Evolutionary conservation across 164 flowering plant genomes (phyloP), one percentile per base, ranked within the genome.

Genomic region (Dillenia suffruticosa): DNA sequence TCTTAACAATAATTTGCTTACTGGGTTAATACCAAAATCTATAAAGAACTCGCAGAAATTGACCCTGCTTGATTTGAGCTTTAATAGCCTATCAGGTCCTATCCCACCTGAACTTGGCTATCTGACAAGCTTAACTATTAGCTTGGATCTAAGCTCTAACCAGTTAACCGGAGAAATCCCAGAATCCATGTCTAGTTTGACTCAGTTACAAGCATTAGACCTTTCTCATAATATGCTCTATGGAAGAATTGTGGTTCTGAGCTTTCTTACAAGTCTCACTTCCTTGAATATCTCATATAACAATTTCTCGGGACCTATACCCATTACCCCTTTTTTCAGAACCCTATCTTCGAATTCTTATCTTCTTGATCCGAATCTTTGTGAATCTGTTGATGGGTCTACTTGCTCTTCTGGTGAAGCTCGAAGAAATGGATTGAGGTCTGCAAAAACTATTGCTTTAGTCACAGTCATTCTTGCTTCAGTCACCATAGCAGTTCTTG

Each of bases 231-330:
- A 95, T 46, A 58, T 71, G 77, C 76, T 95, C 7, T 44, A 66
- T 63, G 99, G 99, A 26, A 78, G 63, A 15, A 86, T 95, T 13
- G 61, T 70, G 19, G 78, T 86, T 67, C 63, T 95, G 40, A 78
- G 91, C 24, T 68, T 72, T 44, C 76, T 95, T 8, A 82, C 94
- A 0, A 92, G 97, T 62, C 94, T 92, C 43, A 72, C 97, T 61
- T 81, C 85, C 32, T 67, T 95, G 32, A 92, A 95, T 63, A 78
- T 95, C 55, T 95, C 99, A 8, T 84, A 32, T 73, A 95, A 92
- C 67, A 85, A 92, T 62, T 92, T 95, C 76, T 87, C 99, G 0
- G 99, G 99, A 46, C 92, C 94, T 14, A 83, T 90, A 15, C 97
- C 98, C 1, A 79, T 86, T 5, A 84, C 97, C 3, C 91, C 92